Percentiles rank a stretch among this genome's conserved stretches.
These are phyloP conservation scores for Amanita pseudoporphyria DNA, from an alignment of 768 basidiomycete genomes.

Conservation along the genomic window DNA sequence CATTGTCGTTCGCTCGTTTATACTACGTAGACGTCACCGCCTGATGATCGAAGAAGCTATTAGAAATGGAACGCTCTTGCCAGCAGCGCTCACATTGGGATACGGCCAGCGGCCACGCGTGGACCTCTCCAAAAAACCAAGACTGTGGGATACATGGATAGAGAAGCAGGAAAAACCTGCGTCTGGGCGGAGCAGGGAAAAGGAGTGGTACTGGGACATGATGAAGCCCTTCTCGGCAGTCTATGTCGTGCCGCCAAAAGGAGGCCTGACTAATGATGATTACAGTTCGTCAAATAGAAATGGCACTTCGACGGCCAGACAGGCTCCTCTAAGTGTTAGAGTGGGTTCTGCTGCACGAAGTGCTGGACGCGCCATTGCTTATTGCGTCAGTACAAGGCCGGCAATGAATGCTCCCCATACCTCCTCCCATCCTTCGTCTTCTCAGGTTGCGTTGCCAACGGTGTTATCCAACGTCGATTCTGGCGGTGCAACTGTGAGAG, in stretches of 20 bases:
- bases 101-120: conserved; percentile 18
- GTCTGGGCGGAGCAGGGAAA: conserved; percentile 2
- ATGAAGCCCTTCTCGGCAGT: conserved; percentile 25
- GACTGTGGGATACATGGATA: conserved; percentile 34
- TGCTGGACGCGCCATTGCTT: background rate
- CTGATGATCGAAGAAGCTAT: conserved; percentile 55
- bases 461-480: conserved; percentile 3
- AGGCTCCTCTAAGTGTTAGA: background rate
- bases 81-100: conserved; percentile 20
- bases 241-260: conserved; percentile 13
- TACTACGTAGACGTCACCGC: conserved; percentile 54
- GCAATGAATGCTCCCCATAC: background rate
- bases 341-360: conserved; percentile 1
- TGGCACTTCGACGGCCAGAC: background rate
- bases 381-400: background rate
- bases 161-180: conserved; percentile 1
- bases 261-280: background rate
- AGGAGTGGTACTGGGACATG: conserved; percentile 19
- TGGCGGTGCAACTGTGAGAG: conserved; percentile 12
- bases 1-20: conserved; percentile 54
- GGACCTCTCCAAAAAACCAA: conserved; percentile 37
- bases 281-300: background rate
- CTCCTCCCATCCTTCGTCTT: background rate
- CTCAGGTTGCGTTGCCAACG: background rate
- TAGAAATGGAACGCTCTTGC: conserved; percentile 51